Evolutionary conservation across 169 alveolate genomes (phyloP), one percentile per base, ranked within the genome.

Genomic region (Plasmodium reichenowi): DNA sequence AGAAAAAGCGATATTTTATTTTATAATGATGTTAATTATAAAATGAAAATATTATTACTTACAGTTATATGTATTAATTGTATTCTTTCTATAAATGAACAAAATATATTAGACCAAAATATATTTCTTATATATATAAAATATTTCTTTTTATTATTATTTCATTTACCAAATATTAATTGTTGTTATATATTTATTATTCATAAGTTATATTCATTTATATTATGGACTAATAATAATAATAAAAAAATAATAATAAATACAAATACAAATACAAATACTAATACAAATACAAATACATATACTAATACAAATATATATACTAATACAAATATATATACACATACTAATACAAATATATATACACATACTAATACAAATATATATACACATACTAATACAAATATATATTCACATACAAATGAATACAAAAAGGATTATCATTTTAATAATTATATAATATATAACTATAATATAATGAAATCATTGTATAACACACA

Each of bases 401-500:
- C 7, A 38, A 38, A 38, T 38, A 38, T 0, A 38, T 3, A 7
- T 38, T 5, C 10, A 7, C 1, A 38, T 38, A 38, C 47, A 38
- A 5, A 38, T 38, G 47, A 38, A 38, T 5, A 38, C 9, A 38
- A 5, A 5, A 38, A 6, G 47, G 9, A 38, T 38, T 0, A 38
- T 38, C 47, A 38, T 38, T 38, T 52, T 52, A 62, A 60, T 9
- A 38, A 74, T 1, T 9, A 15, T n/a, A 29, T 56, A 58, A 63
- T 74, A 26, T 66, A 38, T 10, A 74, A 74, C 20, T 22, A 38
- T 43, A 48, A 74, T 38, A 74, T 74, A 38, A 50, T 48, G 5
- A 52, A 74, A 15, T 29, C 47, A 29, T 58, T 74, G 32, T 59
- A 48, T 64, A 74, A 48, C 32, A 74, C 88, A 22, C 45, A 63